A percentile compares a stretch with the other conserved stretches of the same genome.
Conservation (phyloP, 495 filamentous ascomycete species). For the Pseudoneurospora amorphoporcata region DNA sequence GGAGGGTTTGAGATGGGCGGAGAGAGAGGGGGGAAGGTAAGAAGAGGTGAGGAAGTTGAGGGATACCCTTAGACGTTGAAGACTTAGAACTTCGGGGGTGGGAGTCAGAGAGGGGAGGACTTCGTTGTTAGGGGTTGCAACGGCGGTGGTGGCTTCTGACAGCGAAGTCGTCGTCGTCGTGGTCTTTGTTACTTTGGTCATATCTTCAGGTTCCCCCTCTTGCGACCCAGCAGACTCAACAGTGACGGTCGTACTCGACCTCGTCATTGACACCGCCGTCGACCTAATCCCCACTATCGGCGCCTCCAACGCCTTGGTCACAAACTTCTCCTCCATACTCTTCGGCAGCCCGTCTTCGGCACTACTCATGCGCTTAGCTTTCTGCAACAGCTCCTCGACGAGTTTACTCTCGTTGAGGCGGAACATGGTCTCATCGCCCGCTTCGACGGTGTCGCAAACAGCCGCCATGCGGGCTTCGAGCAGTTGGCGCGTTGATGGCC, state of each 20-base stretch:
- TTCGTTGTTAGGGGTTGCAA: conserved; percentile 10
- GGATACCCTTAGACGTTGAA: conserved; percentile 66
- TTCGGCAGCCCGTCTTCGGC: conserved; percentile 47
- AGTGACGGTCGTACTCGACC: not conserved
- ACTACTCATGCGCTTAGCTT: conserved; percentile 57
- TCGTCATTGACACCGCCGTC: conserved; percentile 4
- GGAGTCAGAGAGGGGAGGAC: conserved; percentile 34
- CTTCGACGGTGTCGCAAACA: conserved; percentile 70
- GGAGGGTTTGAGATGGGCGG: conserved; percentile 34
- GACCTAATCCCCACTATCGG: conserved; percentile 57
- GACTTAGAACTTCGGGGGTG: conserved; percentile 40
- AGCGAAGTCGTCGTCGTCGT: conserved; percentile 34
- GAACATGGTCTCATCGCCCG: conserved; percentile 74
- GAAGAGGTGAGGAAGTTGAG: conserved; percentile 64
- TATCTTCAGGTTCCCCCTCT: not conserved
- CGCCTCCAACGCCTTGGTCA: conserved; percentile 61
- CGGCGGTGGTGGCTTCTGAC: conserved; percentile 10
- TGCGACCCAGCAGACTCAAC: not conserved
- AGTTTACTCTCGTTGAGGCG: conserved; percentile 63
- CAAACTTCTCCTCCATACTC: conserved; percentile 80
- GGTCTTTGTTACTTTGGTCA: conserved; percentile 7
- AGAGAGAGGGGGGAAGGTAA: conserved; percentile 53
- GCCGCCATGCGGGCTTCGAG: conserved; percentile 41
- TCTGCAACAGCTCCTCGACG: conserved; percentile 51
- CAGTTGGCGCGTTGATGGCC: conserved; percentile 27